Conservation (phyloP, 2,329 filamentous ascomycete species). For the Arthrobotrys musiformis region DNA sequence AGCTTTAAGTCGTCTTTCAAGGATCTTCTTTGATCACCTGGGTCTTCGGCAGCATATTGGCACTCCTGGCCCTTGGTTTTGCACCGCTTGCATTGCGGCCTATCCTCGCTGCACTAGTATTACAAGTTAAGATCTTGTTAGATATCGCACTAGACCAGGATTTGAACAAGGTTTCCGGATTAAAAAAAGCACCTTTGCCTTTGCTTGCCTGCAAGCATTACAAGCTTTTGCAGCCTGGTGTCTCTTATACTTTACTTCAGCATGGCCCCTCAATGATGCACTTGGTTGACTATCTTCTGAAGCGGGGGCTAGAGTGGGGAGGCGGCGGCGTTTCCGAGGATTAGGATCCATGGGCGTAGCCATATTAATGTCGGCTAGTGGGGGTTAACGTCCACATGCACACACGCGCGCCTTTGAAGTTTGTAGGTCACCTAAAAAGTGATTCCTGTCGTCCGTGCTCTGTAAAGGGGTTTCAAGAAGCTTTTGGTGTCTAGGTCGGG, state of each 20-base stretch:
- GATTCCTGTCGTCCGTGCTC: background rate
- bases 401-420: background rate
- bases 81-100: background rate
- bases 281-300: background rate
- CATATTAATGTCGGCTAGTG: background rate
- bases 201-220: slow-evolving; percentile 5
- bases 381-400: background rate
- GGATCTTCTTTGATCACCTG: background rate
- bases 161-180: background rate
- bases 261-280: background rate
- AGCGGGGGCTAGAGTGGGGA: background rate
- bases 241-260: background rate
- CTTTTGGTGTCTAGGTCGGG: background rate
- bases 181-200: slow-evolving; percentile 4
- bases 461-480: too few species aligned
- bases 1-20: background rate
- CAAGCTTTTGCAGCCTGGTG: slow-evolving; percentile 5
- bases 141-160: background rate
- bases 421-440: background rate
- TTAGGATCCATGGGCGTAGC: background rate
- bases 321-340: background rate
- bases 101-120: background rate
- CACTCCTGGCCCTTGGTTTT: background rate
- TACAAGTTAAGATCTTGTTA: background rate
- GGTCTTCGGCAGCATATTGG: background rate